A percentile compares a stretch with the other conserved stretches of the same genome.
Conservation (phyloP, 306 rosid species). For the Quercus mongolica region DNA sequence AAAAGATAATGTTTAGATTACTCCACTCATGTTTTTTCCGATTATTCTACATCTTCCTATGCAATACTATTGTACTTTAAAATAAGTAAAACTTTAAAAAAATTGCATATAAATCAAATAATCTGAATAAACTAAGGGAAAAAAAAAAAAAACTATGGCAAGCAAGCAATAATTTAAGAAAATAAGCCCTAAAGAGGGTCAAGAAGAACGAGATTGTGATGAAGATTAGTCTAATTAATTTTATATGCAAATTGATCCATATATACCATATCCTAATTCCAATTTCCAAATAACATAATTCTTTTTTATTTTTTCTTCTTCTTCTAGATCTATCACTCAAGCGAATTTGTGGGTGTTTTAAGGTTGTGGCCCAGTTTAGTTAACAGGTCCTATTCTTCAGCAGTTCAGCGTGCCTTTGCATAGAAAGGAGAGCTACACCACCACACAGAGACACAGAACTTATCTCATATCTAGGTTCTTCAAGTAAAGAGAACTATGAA, state of each 20-base stretch:
- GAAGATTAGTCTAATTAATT: neutral
- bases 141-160: too few species aligned
- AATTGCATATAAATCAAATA: too few species aligned
- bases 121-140: too few species aligned
- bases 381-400: neutral
- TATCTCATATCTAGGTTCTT: slow-evolving; percentile 39
- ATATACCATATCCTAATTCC: neutral
- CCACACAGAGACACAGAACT: slow-evolving; percentile 18
- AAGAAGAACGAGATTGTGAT: neutral
- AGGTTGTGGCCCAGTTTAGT: neutral
- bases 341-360: neutral
- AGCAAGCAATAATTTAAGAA: too few species aligned
- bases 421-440: slow-evolving; percentile 59
- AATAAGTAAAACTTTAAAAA: too few species aligned
- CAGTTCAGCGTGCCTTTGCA: slow-evolving; percentile 29
- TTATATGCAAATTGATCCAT: neutral
- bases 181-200: neutral
- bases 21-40: too few species aligned
- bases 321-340: neutral
- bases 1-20: too few species aligned
- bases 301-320: too few species aligned
- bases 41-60: too few species aligned
- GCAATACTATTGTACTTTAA: too few species aligned
- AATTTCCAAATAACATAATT: neutral
- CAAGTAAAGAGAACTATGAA: slow-evolving; percentile 21